Base-by-base conservation (phyloP, 192 early-diverging fungal genomes). In the Globomyces pollinis-pini region DNA sequence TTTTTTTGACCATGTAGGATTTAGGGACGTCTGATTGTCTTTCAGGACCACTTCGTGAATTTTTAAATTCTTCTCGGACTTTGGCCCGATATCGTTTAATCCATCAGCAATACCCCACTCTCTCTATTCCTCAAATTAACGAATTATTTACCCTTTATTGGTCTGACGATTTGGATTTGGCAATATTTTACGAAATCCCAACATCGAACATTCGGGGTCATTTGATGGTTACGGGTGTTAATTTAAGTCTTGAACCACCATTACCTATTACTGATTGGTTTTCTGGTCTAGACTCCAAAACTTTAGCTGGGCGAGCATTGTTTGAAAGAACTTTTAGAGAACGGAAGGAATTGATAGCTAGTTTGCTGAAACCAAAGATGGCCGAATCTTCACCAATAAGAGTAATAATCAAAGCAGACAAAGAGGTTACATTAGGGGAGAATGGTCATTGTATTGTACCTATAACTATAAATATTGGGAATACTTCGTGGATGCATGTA, bases 181-280 rank as follows among this genome's bases (percentile, higher is more conserved):
- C 84, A 9, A 60, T 98, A 6, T 87, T 91, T 58, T 98, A 91
- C 91, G 69, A 84, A 24, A 60, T 30, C 5, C 30, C 65, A 1
- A 39, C 35, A 1, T 13, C 62, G 15, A 80, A 42, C 67, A 72
- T 38, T 59, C 72, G 73, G 31, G 93, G 94, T 0, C 91, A 98
- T 62, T 92, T 94, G 54, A 91, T 88, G 39, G 91, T 95, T 50
- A 86, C 89, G 20, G 93, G 93, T 15, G 91, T 94, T 42, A 94
- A 95, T 59, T 66, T 94, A 3, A 85, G 86, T 3, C 80, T 93
- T 21, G 90, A 59, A 49, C 60, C 38, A 59, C 75, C 62, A 71
- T 75, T 59, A 69, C 78, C 24, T 67, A 45, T 75, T 38, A 61
- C 63, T 7, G 38, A 50, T 30, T 36, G 58, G n/a, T 53, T 69